A percentile compares a stretch with the other conserved stretches of the same genome.
phyloP scores from a whole-genome alignment of 2,329 filamentous ascomycete genomes.

The Mariannaea elegans region DNA sequence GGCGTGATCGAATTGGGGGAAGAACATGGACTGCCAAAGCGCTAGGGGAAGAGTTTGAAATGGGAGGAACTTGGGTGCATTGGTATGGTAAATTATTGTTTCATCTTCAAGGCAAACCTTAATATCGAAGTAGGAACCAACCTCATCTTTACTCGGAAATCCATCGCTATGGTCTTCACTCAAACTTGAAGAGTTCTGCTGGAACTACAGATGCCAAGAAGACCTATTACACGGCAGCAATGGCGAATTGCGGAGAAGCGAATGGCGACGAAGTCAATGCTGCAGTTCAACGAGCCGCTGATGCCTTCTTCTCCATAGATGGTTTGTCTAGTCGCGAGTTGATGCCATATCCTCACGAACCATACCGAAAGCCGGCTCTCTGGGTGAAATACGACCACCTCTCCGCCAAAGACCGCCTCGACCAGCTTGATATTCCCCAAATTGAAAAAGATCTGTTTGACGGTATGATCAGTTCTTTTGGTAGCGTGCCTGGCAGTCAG shows the following conservation, averaged over 20 bases:
- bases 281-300: slow-evolving; percentile 25
- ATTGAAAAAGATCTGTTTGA: slow-evolving; percentile 25
- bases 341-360: slow-evolving; percentile 49
- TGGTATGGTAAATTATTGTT: slow-evolving; percentile 25
- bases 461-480: slow-evolving; percentile 22
- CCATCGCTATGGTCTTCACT: slow-evolving; percentile 26
- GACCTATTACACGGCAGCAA: neutral
- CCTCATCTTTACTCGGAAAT: slow-evolving; percentile 28
- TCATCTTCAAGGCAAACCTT: neutral
- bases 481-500: neutral
- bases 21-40: slow-evolving; percentile 47
- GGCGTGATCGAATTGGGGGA: slow-evolving; percentile 50
- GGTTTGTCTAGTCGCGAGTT: slow-evolving; percentile 40
- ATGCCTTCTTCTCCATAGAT: slow-evolving; percentile 43
- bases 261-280: neutral
- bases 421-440: slow-evolving; percentile 32
- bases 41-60: slow-evolving; percentile 45
- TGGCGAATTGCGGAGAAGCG: neutral
- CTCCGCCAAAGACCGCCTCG: slow-evolving; percentile 41
- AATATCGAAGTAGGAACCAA: slow-evolving; percentile 21
- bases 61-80: slow-evolving; percentile 52
- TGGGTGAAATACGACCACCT: slow-evolving; percentile 40
- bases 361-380: slow-evolving; percentile 34
- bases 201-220: slow-evolving; percentile 13
- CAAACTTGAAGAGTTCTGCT: slow-evolving; percentile 22